phyloP scores from a whole-genome alignment of 176 grass and related monocot genomes.

The Zoysia japonica region DNA sequence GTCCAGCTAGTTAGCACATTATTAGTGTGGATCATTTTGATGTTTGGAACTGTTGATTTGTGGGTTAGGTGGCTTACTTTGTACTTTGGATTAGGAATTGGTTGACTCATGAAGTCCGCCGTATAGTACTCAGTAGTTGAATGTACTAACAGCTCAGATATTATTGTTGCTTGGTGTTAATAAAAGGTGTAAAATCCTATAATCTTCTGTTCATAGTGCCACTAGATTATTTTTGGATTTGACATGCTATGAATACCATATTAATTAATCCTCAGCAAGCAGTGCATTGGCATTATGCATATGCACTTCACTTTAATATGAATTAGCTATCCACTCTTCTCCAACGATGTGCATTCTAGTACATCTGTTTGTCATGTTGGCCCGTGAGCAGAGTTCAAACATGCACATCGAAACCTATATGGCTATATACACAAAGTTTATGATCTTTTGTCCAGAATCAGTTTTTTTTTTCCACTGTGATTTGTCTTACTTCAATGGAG shows the following conservation, averaged over 20 bases:
- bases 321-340: background rate
- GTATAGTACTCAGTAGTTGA: background rate
- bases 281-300: background rate
- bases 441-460: background rate
- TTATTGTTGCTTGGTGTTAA: background rate
- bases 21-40: slow-evolving; percentile 1
- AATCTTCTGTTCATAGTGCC: background rate
- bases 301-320: no score
- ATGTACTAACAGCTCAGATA: background rate
- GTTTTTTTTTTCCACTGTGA: background rate
- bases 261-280: background rate
- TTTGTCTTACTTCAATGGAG: background rate
- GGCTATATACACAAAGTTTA: background rate
- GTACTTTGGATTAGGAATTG: slow-evolving; percentile 10
- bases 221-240: no score
- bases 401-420: background rate
- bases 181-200: background rate
- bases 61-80: slow-evolving; percentile 34
- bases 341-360: background rate
- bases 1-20: background rate
- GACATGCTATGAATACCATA: background rate
- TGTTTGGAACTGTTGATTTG: slow-evolving; percentile 41
- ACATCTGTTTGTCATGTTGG: background rate
- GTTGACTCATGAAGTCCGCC: background rate
- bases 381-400: background rate